Evolutionary conservation across 129 eudicot genomes (phyloP), one percentile per base, ranked within the genome.

Genomic region (Cynara cardunculus): DNA sequence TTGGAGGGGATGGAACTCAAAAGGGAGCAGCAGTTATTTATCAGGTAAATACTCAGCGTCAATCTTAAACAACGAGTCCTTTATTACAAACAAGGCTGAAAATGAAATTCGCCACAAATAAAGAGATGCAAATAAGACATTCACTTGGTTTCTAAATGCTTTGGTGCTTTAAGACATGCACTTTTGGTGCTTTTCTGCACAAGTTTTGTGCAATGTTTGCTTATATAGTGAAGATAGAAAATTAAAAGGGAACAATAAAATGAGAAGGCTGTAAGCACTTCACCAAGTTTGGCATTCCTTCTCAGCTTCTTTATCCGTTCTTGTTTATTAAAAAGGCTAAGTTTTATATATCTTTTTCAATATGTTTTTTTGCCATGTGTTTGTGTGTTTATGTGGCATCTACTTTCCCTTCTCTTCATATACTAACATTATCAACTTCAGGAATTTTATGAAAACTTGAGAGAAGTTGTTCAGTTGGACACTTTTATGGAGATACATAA

Each of bases 1-100:
- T 93, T 84, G 96, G 96, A 87, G 97, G 97, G n/a, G 96, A 90
- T 76, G 97, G 96, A 74, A 93, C 97, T 46, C 96, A 85, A 71
- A 90, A 87, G 84, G 97, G 97, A 70, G 97, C 97, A 80, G 83
- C 97, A 7, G 93, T 75, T 21, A 92, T 92, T 21, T 92, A 88
- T 76, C 93, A 92, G 96, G 97, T 89, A 81, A 84, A 71, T 73
- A 80, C 59, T 69, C 37, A 74, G 61, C 21, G 44, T 53, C 6
- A 14, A 49, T 49, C 1, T 16, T 53, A 53, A 53, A 53, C 19
- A n/a, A 56, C 7, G 8, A 18, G 21, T 49, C 62, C 18, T 5
- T 49, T 49, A 4, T 49, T 49, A 49, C 22, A 49, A 34, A 34
- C 10, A 34, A 34, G 39, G 39, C 39, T 34, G 7, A 34, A 34